Evolutionary conservation across 2,329 filamentous ascomycete genomes (phyloP).

Genomic region (Beauveria brongniartii): DNA sequence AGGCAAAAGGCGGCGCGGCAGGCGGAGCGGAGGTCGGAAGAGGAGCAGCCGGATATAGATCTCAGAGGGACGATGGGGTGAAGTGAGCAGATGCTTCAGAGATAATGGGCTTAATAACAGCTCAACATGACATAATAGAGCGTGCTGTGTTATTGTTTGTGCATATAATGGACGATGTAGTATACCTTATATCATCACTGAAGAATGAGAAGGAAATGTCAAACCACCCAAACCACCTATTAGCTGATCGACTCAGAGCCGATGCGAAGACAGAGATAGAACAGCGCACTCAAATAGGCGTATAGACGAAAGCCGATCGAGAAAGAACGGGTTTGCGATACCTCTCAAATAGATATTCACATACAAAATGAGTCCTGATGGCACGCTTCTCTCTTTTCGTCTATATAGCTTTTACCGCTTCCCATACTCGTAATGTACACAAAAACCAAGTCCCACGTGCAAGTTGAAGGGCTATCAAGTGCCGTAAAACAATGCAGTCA

Average conservation of each 20-base stretch:
- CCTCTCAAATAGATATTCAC: too few relatives aligned
- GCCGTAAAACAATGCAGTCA: background rate
- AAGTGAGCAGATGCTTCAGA: background rate
- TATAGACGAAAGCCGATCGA: too few relatives aligned
- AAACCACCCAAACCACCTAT: too few relatives aligned
- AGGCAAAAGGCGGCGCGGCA: constrained; percentile 38
- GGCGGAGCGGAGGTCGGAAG: constrained; percentile 13
- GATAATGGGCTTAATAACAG: background rate
- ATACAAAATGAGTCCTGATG: background rate
- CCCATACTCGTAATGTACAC: constrained; percentile 27
- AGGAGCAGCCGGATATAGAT: constrained; percentile 14
- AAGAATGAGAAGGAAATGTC: too few relatives aligned
- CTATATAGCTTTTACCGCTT: constrained; percentile 24
- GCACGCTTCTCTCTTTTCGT: constrained; percentile 19
- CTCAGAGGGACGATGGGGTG: background rate
- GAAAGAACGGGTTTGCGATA: too few relatives aligned
- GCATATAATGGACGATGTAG: too few relatives aligned
- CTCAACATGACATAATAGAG: background rate
- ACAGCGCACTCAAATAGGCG: too few relatives aligned
- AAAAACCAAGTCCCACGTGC: background rate
- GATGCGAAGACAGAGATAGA: too few relatives aligned
- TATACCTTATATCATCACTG: too few relatives aligned
- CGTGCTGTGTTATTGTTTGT: too few relatives aligned
- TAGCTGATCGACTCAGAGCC: too few relatives aligned
- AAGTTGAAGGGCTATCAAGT: background rate